These are phyloP conservation scores for Cerrena zonata DNA, from an alignment of 1,284 basidiomycete species.

Conservation along the genomic window DNA sequence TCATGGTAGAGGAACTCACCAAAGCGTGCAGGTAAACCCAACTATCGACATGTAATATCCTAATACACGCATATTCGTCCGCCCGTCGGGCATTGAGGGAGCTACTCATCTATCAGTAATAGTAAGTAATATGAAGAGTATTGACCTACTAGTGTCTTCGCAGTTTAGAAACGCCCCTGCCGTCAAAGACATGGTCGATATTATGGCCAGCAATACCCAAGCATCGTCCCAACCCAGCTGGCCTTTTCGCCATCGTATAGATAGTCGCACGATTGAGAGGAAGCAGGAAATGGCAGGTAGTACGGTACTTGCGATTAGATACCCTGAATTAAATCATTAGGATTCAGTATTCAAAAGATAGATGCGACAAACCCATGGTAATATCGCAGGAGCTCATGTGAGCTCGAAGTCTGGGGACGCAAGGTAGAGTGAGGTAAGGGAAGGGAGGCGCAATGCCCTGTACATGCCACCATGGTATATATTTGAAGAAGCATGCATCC, in stretches of 20 bases:
- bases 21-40: slow-evolving; percentile 25
- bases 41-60: slow-evolving; percentile 26
- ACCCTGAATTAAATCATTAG: not conserved
- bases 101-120: no score
- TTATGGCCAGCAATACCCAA: slow-evolving; percentile 22
- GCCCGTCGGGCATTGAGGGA: no score
- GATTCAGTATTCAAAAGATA: not conserved
- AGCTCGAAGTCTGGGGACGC: no score
- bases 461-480: no score
- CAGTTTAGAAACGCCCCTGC: slow-evolving; percentile 25
- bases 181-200: slow-evolving; percentile 18
- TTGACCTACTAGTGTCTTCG: slow-evolving; percentile 16
- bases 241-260: slow-evolving; percentile 17
- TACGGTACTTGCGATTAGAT: not conserved
- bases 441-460: not conserved
- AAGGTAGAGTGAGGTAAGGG: not conserved
- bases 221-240: slow-evolving; percentile 28
- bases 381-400: not conserved
- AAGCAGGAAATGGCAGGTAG: not conserved
- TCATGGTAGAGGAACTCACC: slow-evolving; percentile 15
- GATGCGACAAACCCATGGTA: not conserved
- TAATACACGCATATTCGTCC: slow-evolving; percentile 20
- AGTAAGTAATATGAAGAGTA: not conserved
- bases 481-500: no score
- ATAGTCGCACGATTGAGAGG: slow-evolving; percentile 23